Base-by-base conservation (phyloP, 345 rosid genomes). In the Pelargonium nanum region DNA sequence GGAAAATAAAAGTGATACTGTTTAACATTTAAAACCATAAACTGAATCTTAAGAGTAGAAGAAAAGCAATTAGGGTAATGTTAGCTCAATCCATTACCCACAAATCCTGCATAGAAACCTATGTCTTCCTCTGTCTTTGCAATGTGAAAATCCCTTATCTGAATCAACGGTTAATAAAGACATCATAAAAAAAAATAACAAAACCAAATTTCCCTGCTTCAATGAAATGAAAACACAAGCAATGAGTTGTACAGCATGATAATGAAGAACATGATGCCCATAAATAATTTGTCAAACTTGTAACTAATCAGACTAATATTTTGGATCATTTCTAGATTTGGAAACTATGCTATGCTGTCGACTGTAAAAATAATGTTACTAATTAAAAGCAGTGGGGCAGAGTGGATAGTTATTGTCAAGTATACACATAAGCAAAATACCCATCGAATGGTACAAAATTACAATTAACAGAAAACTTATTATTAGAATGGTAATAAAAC, bases 71-170 rank as follows among this genome's bases (percentile, higher is more conserved):
- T 40, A 2, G 15, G 16, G 60, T 2, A 0, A 23, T 8, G 40
- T 23, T 28, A 32, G 54, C 26, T 6, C 1, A 19, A 4, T 26
- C 13, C 16, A 63, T 53, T 69, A 63, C 72, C 72, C 19, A 63
- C 55, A 50, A 69, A 69, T 63, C 72, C 72, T 21, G 67, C 68
- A 63, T 69, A 63, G 32, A 63, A 62, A 24, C 72, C 72, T n/a
- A 69, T 69, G 57, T 69, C 72, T 59, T 69, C 72, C 58, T 63
- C 67, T 50, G 58, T 69, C 55, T 62, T 25, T n/a, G 72, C 68
- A 5, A 69, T 63, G 16, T 63, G 72, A 59, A 69, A 69, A 63
- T 69, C 72, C 40, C 64, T 63, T 26, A 63, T 52, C 72, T 63
- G 63, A 58, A 30, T 12, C 40, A 30, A 5, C 10, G 40, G 10